Evolutionary conservation across 192 early-diverging fungal species (phyloP), one percentile per base, ranked within the genome.

Genomic region (Gorgonomyces haynaldii): DNA sequence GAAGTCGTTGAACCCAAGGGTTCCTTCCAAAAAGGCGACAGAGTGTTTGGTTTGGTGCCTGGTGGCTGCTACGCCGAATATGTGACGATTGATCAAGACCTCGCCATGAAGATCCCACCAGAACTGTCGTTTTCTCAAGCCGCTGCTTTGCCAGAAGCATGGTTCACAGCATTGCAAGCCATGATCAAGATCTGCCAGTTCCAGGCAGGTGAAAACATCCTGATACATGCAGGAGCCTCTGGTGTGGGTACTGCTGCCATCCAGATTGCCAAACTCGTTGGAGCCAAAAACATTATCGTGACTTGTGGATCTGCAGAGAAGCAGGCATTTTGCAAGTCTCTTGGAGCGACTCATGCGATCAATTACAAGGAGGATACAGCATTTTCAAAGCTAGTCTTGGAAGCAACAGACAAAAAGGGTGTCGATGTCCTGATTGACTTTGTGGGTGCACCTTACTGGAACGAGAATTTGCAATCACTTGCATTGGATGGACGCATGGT

Each of bases 201-300:
- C 15, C 80, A 78, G 45, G 31, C 36, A 1, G 78, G 69, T 24
- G 86, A 96, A 49, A 76, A 76, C 58, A 83, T 88, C 32, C 66
- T 96, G 39, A 77, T 91, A 21, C 91, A 96, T 62, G 91, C 86
- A 7, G 91, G 82, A 4, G 91, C 88, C 12, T 82, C 81, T 25
- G 88, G 86, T 32, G 88, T 96, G 1, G 88, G 91, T 13, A 64
- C 84, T 13, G 83, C 81, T 12, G 88, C 88, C 0, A 82, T 96
- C 31, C 91, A 96, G 59, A 81, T 96, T 26, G 88, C 91, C 22
- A 85, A 84, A 57, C 24, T 23, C 37, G 40, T 56, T 7, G 36
- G 53, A 10, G 47, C 56, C 12, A 26, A 48, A 42, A 66, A 58
- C 4, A 86, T 92, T 16, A 86, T 96, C 56, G 89, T 81, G 0